Evolutionary conservation across 2,329 filamentous ascomycete species (phyloP).

Genomic region (Fusarium odoratissimum): DNA sequence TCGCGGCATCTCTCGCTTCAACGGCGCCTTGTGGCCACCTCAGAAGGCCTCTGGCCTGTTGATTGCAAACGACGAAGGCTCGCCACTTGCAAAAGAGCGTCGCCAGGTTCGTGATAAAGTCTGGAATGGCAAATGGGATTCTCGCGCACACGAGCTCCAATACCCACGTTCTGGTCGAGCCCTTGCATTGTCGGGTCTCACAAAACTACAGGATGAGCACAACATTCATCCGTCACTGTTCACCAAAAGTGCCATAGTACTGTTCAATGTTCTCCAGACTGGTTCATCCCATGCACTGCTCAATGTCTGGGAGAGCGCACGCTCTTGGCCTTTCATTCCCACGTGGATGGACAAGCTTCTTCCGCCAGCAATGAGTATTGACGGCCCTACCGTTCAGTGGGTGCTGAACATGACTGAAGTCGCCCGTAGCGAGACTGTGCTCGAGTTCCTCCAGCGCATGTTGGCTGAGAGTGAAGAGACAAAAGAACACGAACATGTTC

Average conservation of each 20-base stretch:
- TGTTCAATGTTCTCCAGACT: slow-evolving; percentile 52
- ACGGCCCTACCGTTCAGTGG: slow-evolving; percentile 53
- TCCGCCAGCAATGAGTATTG: slow-evolving; percentile 52
- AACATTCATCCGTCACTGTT: slow-evolving; percentile 46
- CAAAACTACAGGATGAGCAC: slow-evolving; percentile 34
- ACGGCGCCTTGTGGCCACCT: slow-evolving; percentile 48
- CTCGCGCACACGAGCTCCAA: slow-evolving; percentile 38
- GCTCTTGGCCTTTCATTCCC: slow-evolving; percentile 54
- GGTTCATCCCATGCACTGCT: slow-evolving; percentile 48
- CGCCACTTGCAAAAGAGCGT: slow-evolving; percentile 35
- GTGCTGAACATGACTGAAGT: slow-evolving; percentile 51
- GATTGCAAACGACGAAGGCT: slow-evolving; percentile 47
- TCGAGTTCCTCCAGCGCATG: slow-evolving; percentile 46
- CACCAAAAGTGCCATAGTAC: slow-evolving; percentile 47
- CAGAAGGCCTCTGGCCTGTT: slow-evolving; percentile 51
- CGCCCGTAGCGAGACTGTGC: slow-evolving; percentile 39
- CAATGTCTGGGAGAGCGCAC: slow-evolving; percentile 50
- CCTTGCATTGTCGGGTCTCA: slow-evolving; percentile 43
- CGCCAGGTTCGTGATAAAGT: slow-evolving; percentile 36
- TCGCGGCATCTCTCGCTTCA: slow-evolving; percentile 51
- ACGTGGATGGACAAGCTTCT: slow-evolving; percentile 50
- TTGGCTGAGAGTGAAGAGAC: slow-evolving; percentile 41
- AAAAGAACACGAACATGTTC: slow-evolving; percentile 47
- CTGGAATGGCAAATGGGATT: slow-evolving; percentile 49
- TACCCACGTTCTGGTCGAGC: slow-evolving; percentile 49